Base-by-base conservation (phyloP, 1,284 basidiomycete genomes). In the Puccinia novopanici region DNA sequence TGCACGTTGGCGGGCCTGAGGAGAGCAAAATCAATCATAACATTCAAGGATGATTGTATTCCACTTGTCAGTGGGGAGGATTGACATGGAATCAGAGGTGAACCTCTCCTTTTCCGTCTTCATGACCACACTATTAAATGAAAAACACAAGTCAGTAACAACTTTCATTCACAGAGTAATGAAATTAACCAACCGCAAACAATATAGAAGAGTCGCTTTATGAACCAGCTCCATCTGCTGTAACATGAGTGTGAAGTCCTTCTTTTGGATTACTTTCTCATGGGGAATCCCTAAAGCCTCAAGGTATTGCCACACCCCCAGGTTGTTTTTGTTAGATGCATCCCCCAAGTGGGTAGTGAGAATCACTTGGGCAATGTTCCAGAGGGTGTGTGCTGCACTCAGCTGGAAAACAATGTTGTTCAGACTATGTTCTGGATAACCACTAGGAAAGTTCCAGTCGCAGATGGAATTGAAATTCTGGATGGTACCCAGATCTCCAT, bases 201-300 rank as follows among this genome's bases (percentile, higher is more conserved):
- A 75, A 17, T 61, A 45, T 12, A 48, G 22, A 37, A 75, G 27
- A 13, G 42, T 75, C 5, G 59, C 57, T 37, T 50, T 19, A 27
- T 48, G 48, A 3, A 75, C 59, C 24, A 22, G 57, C 40, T 57
- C 30, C 13, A 57, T 59, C 27, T 63, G 57, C 34, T 48, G 24
- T 37, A 61, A 22, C 57, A 75, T 61, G 17, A 61, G 40, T 45
- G 65, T 17, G 45, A 67, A 42, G 24, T 67, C 65, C 40, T 67
- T 67, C 24, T 67, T 67, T 45, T 63, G 57, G 19, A 75, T 48
- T 12, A 50, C 74, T 65, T 75, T 63, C 30, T 75, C 30, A n/a
- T 61, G 54, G 45, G 48, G 59, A 30, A 75, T 61, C 4, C 59
- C 74, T 19, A 65, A 65, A 27, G 2, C 61, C 48, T 42, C 48